A percentile compares a stretch with the other conserved stretches of the same genome.
Conservation (phyloP, 2,329 filamentous ascomycete species). For the Ophiosphaerella herpotricha region DNA sequence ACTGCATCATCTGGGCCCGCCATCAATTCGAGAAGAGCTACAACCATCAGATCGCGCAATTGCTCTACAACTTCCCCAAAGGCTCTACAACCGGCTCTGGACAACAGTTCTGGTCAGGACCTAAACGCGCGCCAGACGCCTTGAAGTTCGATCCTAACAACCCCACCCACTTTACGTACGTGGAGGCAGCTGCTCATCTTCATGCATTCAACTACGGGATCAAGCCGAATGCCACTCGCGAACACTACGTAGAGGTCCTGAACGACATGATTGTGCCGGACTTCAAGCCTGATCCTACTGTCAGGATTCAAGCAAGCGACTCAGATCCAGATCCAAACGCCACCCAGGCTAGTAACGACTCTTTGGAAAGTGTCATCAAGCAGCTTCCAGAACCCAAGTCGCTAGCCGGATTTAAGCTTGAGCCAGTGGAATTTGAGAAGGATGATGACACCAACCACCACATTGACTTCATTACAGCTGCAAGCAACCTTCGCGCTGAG, state of each 20-base stretch:
- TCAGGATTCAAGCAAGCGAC: slow-evolving; percentile 97
- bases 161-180: slow-evolving; percentile 83
- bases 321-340: slow-evolving; percentile 93
- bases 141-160: slow-evolving; percentile 87
- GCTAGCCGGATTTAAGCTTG: slow-evolving; percentile 84
- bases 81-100: slow-evolving; percentile 87
- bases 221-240: slow-evolving; percentile 75
- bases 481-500: slow-evolving; percentile 92
- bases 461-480: slow-evolving; percentile 98
- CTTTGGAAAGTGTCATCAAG: slow-evolving; percentile 72
- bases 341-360: slow-evolving; percentile 67
- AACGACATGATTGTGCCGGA: slow-evolving; percentile 95
- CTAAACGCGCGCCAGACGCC: slow-evolving; percentile 92
- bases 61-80: slow-evolving; percentile 96
- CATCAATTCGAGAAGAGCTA: slow-evolving; percentile 95
- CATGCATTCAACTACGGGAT: slow-evolving; percentile 99
- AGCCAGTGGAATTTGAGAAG: slow-evolving; percentile 96
- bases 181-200: slow-evolving; percentile 86
- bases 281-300: slow-evolving; percentile 84
- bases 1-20: slow-evolving; percentile 95
- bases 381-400: slow-evolving; percentile 78
- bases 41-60: slow-evolving; percentile 93
- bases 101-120: slow-evolving; percentile 95
- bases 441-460: slow-evolving; percentile 97
- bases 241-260: slow-evolving; percentile 77